Evolutionary conservation across 192 early-diverging fungal genomes (phyloP).

Genomic region (Kickxella alabastrina): DNA sequence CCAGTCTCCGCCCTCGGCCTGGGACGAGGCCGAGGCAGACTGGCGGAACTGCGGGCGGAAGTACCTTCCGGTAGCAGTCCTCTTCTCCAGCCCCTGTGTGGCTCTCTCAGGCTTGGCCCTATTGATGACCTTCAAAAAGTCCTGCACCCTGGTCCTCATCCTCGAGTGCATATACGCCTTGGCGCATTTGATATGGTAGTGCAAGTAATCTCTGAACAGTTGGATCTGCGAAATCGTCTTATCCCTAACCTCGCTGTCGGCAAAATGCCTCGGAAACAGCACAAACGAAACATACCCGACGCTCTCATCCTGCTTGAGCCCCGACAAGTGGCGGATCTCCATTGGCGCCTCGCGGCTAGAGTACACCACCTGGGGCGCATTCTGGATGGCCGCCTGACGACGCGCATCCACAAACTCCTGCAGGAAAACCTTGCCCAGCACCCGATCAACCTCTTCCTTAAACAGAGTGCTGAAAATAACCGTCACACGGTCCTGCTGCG

Average conservation of each 20-base stretch:
- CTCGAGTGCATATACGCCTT: constrained; percentile 99
- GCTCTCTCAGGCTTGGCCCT: constrained; percentile 88
- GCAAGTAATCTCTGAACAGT: constrained; percentile 96
- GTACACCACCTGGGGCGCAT: constrained; percentile 96
- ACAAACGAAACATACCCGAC: constrained; percentile 97
- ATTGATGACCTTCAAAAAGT: constrained; percentile 98
- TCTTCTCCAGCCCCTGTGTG: constrained; percentile 67
- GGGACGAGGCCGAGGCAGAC: constrained; percentile 24
- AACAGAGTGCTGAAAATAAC: constrained; percentile 96
- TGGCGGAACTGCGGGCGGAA: constrained; percentile 54
- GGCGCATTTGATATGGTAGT: constrained; percentile 99
- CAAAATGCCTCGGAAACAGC: constrained; percentile 90
- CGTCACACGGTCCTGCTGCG: constrained; percentile 89
- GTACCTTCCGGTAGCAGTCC: constrained; percentile 57
- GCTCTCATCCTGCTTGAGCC: constrained; percentile 73
- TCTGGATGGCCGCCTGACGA: constrained; percentile 79
- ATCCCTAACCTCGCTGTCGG: constrained; percentile 65
- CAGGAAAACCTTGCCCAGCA: constrained; percentile 94
- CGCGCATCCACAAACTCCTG: constrained; percentile 99
- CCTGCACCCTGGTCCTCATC: constrained; percentile 91
- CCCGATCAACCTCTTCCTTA: constrained; percentile 95
- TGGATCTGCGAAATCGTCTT: constrained; percentile 94
- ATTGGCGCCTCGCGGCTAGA: constrained; percentile 87
- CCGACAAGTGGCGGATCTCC: constrained; percentile 80
- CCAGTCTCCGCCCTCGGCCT: constrained; percentile 36